These are phyloP conservation scores for Mallotus nudiflorus DNA, from an alignment of 345 rosid species.

Conservation along the genomic window DNA sequence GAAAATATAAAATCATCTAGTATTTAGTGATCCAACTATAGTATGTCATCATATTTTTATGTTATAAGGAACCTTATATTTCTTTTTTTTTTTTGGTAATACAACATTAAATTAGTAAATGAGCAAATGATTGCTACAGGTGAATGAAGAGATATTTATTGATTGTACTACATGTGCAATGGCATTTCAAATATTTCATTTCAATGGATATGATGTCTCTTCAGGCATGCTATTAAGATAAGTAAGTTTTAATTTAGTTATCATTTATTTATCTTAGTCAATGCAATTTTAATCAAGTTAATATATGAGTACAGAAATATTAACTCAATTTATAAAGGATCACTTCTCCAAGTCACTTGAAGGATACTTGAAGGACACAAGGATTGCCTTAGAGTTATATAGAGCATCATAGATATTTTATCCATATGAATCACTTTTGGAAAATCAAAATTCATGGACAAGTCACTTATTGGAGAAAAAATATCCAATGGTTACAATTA, in stretches of 20 bases:
- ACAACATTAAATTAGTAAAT: slow-evolving; percentile 26
- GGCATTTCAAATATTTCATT: slow-evolving; percentile 72
- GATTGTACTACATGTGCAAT: slow-evolving; percentile 62
- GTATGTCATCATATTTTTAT: no score
- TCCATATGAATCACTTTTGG: slow-evolving; percentile 52
- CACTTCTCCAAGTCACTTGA: slow-evolving; percentile 49
- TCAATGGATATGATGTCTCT: slow-evolving; percentile 68
- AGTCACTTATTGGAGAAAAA: slow-evolving; percentile 48
- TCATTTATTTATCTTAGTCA: slow-evolving; percentile 8
- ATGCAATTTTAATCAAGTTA: slow-evolving; percentile 1
- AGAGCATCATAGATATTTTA: slow-evolving; percentile 57
- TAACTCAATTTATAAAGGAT: slow-evolving; percentile 49
- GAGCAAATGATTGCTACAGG: slow-evolving; percentile 72
- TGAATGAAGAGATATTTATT: slow-evolving; percentile 63
- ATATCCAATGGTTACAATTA: slow-evolving; percentile 36
- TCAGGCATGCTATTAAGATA: slow-evolving; percentile 45
- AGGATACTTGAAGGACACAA: slow-evolving; percentile 55
- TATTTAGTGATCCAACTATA: no score
- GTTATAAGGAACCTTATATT: no score
- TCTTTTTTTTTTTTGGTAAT: neutral
- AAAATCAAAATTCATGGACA: slow-evolving; percentile 56
- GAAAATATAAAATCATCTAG: neutral
- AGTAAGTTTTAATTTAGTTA: neutral
- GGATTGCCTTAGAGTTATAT: slow-evolving; percentile 60
- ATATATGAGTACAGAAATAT: slow-evolving; percentile 46